Evolutionary conservation across 495 filamentous ascomycete genomes (phyloP), one percentile per base, ranked within the genome.

Genomic region (Aspergillus incahuasiensis): DNA sequence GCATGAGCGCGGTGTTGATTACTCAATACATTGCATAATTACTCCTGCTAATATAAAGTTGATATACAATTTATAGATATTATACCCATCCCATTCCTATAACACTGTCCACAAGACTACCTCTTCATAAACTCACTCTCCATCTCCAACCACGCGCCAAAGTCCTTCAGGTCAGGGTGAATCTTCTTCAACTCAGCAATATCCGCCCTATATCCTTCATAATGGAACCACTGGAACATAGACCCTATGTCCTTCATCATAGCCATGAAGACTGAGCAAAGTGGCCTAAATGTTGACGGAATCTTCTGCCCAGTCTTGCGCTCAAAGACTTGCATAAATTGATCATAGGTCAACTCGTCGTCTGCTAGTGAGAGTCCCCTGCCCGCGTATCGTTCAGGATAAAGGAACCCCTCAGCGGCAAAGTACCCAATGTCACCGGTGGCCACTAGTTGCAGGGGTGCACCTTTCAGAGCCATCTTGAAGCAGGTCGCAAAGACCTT

Each of bases 181-280:
- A 77, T 66, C 49, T 63, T 68, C 68, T 63, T 80, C 63, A 82
- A 57, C 47, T 66, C 76, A 46, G 52, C 49, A 28, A 90, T 79
- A 73, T 88, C 78, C 7, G 74, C 83, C 1, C 72, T 74, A 58
- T 79, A 89, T 0, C 85, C 86, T 45, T 79, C 72, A 39, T 79
- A 74, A 59, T 78, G 69, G 54, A 90, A 88, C 74, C 78, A 90
- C 35, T 65, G 63, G 54, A 88, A 82, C 85, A 89, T 90, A 2
- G 57, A 56, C 0, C 76, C 76, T 15, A 87, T 21, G 7, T 90
- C 81, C 48, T 66, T 74, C 5, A 85, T 62, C 41, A 65, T 54
- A 63, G 68, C 74, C 70, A 81, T 60, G 38, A 77, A 51, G 0
- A 67, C 42, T 46, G 48, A 70, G 3, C 69, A 71, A 0, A 77